phyloP scores from a whole-genome alignment of 163 green algal genomes.

The Scenedesmus sp. region DNA sequence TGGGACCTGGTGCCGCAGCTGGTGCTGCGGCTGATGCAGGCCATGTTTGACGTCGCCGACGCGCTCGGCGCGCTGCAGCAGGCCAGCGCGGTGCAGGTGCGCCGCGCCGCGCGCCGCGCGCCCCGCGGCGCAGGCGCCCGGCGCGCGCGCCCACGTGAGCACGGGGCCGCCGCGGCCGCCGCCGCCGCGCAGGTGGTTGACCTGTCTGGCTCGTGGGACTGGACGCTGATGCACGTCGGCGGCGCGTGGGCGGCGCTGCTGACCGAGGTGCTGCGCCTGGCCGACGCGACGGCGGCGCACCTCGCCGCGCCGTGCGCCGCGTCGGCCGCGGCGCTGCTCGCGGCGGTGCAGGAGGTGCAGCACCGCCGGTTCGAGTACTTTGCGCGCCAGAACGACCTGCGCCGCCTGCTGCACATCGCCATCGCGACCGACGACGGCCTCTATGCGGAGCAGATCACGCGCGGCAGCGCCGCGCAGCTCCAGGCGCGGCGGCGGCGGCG shows the following conservation, averaged over 20 bases:
- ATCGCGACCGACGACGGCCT: constrained; percentile 5
- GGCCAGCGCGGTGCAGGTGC: constrained; percentile 1
- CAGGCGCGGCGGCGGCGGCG: no score
- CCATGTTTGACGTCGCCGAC: constrained; percentile 37
- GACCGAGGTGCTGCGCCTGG: background rate
- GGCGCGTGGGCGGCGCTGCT: background rate
- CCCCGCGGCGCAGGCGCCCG: no score
- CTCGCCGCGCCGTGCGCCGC: background rate
- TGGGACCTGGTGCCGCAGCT: constrained; percentile 4
- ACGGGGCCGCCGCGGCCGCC: no score
- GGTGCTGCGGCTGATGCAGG: constrained; percentile 13
- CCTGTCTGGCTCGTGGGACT: constrained; percentile 37
- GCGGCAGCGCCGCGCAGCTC: background rate
- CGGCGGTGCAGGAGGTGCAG: constrained; percentile 34
- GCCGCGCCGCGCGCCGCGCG: no score
- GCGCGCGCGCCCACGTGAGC: no score
- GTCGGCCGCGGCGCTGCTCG: constrained; percentile 12
- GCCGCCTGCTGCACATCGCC: constrained; percentile 29
- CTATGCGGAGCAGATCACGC: background rate
- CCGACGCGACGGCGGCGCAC: constrained; percentile 2
- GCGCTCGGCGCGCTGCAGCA: constrained; percentile 32
- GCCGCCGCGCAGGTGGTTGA: no score
- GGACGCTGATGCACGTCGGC: constrained; percentile 17
- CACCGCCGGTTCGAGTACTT: constrained; percentile 38
- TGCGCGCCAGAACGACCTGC: background rate